Conservation (phyloP, 768 basidiomycete genomes). For the Mycena pura region DNA sequence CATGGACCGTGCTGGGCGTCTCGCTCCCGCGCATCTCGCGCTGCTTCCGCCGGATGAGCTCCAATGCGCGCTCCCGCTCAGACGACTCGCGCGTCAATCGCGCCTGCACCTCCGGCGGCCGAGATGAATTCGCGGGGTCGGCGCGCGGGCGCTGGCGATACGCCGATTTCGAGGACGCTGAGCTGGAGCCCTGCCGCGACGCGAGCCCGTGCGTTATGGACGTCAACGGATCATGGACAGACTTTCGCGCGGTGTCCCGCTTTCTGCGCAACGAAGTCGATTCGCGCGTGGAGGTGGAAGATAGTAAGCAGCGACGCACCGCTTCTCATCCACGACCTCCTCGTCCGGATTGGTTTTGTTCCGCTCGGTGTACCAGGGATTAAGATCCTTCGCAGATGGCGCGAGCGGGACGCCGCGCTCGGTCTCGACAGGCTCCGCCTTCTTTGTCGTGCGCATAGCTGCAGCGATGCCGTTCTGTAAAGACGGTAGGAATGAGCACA, state of each 20-base stretch:
- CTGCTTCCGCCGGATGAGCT: conserved; percentile 70
- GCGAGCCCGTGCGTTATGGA: conserved; percentile 74
- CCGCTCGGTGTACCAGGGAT: conserved; percentile 77
- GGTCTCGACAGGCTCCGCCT: conserved; percentile 52
- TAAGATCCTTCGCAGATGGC: conserved; percentile 77
- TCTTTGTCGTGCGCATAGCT: conserved; percentile 57
- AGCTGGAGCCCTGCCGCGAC: conserved; percentile 37
- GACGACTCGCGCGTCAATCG: conserved; percentile 76
- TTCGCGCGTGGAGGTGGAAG: not conserved
- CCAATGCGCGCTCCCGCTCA: conserved; percentile 78
- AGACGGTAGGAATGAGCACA: not conserved
- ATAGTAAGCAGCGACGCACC: conserved; percentile 37
- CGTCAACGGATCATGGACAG: conserved; percentile 72
- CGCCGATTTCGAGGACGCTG: conserved; percentile 35
- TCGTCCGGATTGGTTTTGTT: conserved; percentile 31
- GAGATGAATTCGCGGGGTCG: conserved; percentile 28
- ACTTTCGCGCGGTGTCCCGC: conserved; percentile 69
- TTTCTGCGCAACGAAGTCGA: conserved; percentile 44
- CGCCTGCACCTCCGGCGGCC: conserved; percentile 55
- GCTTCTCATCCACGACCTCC: conserved; percentile 44
- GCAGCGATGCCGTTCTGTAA: conserved; percentile 52
- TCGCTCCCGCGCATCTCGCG: conserved; percentile 67
- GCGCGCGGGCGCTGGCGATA: conserved; percentile 27
- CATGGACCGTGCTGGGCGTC: conserved; percentile 75
- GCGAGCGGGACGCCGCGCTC: conserved; percentile 80